Evolutionary conservation across 2,329 filamentous ascomycete species (phyloP), one percentile per base, ranked within the genome.

Genomic region (Akanthomyces lecanii): DNA sequence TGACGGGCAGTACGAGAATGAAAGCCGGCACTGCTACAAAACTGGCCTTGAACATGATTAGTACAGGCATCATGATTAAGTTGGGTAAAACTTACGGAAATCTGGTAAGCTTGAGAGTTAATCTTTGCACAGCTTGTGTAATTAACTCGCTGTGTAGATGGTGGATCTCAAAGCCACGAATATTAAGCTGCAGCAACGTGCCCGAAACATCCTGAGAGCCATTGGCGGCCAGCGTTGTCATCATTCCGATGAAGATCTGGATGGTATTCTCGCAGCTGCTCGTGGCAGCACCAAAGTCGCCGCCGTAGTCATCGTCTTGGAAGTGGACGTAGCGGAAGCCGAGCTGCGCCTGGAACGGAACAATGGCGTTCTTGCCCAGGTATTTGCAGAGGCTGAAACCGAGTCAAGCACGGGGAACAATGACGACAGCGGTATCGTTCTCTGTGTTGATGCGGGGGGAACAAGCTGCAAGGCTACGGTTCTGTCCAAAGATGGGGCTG

Each of bases 11-110:
- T 65, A 80, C 78, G 1, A 69, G 78, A 36, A 70, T 80, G 63
- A 80, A 80, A 65, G 77, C 78, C 1, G 78, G 78, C 18, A 80
- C 76, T 0, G 77, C 75, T 1, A 79, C 78, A 0, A 80, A 80
- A 65, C 65, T 79, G 63, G 75, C 77, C 7, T 28, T 64, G 25
- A 64, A 79, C 62, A 79, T 79, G 76, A 66, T 79, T 2, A 78
- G 76, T 50, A 78, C 77, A 1, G 76, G 77, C 1, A 70, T 73
- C 10, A 78, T 78, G 74, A 74, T 79, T 40, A 71, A 69, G 36
- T 68, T 70, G 11, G 77, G 77, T 5, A 79, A 78, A 65, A 78
- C 76, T 0, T 78, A 74, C 61, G 75, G 75, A 11, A 77, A 78
- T 57, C 68, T 78, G 73, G 76, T 76, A 67, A 54, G 71, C 1